Base-by-base conservation (phyloP, 306 rosid genomes). In the Nissolia schottii region DNA sequence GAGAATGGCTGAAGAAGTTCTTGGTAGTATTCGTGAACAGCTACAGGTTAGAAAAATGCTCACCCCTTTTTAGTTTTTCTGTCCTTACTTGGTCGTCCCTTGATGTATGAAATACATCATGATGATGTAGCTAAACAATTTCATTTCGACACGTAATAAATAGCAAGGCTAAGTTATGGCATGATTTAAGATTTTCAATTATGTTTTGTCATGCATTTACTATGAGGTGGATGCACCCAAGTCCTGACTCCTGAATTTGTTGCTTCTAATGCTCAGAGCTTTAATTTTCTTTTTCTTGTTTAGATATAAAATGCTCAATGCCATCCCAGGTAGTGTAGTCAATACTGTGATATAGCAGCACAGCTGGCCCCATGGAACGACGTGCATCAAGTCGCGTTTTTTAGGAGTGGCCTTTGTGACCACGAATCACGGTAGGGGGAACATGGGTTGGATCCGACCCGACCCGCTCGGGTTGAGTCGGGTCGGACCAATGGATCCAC, bases 1-100 rank as follows among this genome's bases (percentile, higher is more conserved):
- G 50, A 87, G 96, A 86, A 94, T 94, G 98, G 85, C 81, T 25
- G 96, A 87, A n/a, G 87, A 79, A 48, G 91, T 89, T 83, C 87
- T 91, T 28, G 88, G 84, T 19, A 70, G 84, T 43, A 79, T 91
- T 64, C 74, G 78, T 20, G 66, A 66, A 75, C 89, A 89, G 71
- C 83, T 93, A 67, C 91, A 87, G 92, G 96, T 86, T 70, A 68
- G 83, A 37, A 55, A 75, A 53, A 59, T n/a, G n/a, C 45, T 14
- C 20, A 27, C 74, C 28, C 31, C 59, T 3, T n/a, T 37, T 22
- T 74, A n/a, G 50, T 40, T 75, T 25, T 64, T 77, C 57, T 59
- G 16, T 50, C 66, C 45, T 40, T 25, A 14, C 11, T 56, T 15
- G 32, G 27, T 43, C 43, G 55, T 71, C 4, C 13, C 45, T 64